These are phyloP conservation scores for Naegleria fowleri DNA, from an alignment of 208 protist genomes.

Conservation along the genomic window DNA sequence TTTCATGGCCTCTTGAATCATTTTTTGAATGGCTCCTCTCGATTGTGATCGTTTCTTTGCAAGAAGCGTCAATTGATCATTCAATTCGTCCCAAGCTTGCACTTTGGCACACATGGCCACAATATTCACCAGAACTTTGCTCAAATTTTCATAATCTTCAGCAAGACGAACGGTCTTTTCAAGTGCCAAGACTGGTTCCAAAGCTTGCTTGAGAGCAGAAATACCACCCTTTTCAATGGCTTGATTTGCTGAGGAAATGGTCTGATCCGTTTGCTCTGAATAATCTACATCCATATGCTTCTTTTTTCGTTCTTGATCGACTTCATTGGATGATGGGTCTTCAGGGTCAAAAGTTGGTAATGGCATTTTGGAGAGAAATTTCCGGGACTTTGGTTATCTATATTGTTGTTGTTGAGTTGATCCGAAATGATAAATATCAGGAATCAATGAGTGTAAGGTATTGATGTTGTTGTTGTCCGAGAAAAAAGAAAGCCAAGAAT, in stretches of 20 bases:
- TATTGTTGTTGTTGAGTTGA: too few species aligned
- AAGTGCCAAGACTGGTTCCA: not conserved
- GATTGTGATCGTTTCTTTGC: constrained; percentile 7
- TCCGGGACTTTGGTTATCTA: too few species aligned
- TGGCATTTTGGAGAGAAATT: constrained; percentile 11
- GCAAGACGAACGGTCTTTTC: not conserved
- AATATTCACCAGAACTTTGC: not conserved
- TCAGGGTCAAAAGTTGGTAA: not conserved
- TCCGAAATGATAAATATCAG: too few species aligned
- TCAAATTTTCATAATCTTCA: not conserved
- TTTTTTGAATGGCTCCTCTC: not conserved
- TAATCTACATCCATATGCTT: constrained; percentile 12
- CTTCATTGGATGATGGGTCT: not conserved
- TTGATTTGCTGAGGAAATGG: not conserved
- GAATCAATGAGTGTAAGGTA: too few species aligned
- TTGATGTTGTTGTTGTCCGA: too few species aligned
- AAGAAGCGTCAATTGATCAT: not conserved
- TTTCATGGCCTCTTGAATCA: constrained; percentile 6
- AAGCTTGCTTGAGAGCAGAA: not conserved
- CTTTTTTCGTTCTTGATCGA: not conserved
- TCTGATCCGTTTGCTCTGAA: not conserved
- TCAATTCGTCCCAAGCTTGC: not conserved
- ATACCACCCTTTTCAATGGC: not conserved
- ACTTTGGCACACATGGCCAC: not conserved
- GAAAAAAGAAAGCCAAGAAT: too few species aligned